Conservation (phyloP, 23 red algal species). For the Rhodosorus marinus region DNA sequence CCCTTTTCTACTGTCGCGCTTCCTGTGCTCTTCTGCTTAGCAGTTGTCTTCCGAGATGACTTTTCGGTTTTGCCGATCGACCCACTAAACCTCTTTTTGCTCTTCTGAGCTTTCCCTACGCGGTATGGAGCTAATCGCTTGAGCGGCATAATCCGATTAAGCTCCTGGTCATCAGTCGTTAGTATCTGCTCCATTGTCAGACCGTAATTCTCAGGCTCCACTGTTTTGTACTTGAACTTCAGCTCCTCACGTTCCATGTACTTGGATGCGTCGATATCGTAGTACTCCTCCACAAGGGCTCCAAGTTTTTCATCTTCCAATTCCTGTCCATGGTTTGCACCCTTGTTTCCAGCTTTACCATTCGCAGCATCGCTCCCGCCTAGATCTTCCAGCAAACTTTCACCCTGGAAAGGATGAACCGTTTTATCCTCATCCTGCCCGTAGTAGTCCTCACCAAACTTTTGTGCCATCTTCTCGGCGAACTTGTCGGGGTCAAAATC, state of each 20-base stretch:
- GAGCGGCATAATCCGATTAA: slow-evolving; percentile 61
- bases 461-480: slow-evolving; percentile 34
- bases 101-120: not conserved
- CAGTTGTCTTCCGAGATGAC: not conserved
- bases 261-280: slow-evolving; percentile 74
- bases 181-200: slow-evolving; percentile 54
- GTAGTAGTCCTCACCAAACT: slow-evolving; percentile 71
- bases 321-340: slow-evolving; percentile 11
- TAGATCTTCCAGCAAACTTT: slow-evolving; percentile 2
- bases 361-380: not conserved
- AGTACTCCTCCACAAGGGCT: slow-evolving; percentile 68
- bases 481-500: slow-evolving; percentile 63
- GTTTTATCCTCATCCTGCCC: slow-evolving; percentile 13
- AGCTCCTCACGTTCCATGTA: slow-evolving; percentile 32
- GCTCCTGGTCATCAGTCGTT: slow-evolving; percentile 58
- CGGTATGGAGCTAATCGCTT: slow-evolving; percentile 8
- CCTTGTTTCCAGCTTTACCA: not conserved
- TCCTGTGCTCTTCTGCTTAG: not conserved
- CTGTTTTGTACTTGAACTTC: slow-evolving; percentile 74
- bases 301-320: slow-evolving; percentile 10
- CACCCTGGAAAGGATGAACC: slow-evolving; percentile 5
- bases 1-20: not conserved
- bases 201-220: slow-evolving; percentile 57
- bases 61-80: not conserved
- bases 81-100: not conserved